Evolutionary conservation across 371 early-diverging fungal species (phyloP), one percentile per base, ranked within the genome.

Genomic region (Polyrhizophydium stewartii): DNA sequence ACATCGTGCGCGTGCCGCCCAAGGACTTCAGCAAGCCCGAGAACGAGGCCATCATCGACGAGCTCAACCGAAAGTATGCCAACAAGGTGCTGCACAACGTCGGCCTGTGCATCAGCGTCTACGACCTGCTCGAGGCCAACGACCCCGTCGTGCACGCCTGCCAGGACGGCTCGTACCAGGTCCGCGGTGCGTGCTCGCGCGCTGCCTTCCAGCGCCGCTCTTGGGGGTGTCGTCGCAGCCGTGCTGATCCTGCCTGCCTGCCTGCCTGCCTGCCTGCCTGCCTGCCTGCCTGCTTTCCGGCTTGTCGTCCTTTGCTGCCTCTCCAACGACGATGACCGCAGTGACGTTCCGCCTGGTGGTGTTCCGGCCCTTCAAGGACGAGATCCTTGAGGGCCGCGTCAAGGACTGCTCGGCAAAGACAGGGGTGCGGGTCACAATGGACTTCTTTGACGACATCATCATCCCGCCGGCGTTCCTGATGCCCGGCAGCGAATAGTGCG

Each of bases 11-110:
- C 64, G 86, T 94, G 37, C 81, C 81, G 46, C 94, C 97, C 2
- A 71, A 81, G 19, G 86, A 91, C 49, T 91, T 93, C 62, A 73
- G 78, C 53, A 89, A 91, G 66, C 67, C 81, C 7, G 83, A 88
- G 49, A 72, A 81, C 24, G 77, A 82, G 25, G 94, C 97, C 6
- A 80, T 96, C 30, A 83, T 84, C n/a, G 91, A 93, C 63, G 92
- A 90, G 59, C 74, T 96, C 57, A 94, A 96, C 72, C 70, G 78
- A 40, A 96, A 94, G 72, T 96, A 90, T 70, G 84, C 94, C 62
- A 96, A 95, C 81, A 90, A 89, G 73, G 94, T 92, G 27, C 77
- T 95, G 40, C 94, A 93, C 68, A 89, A 93, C 65, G 83, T 94
- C 10, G 97, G 97, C 19, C 84, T 96, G 7, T 93, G 94, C 67